phyloP scores from a whole-genome alignment of 169 alveolate species.

The Perkinsus olseni region DNA sequence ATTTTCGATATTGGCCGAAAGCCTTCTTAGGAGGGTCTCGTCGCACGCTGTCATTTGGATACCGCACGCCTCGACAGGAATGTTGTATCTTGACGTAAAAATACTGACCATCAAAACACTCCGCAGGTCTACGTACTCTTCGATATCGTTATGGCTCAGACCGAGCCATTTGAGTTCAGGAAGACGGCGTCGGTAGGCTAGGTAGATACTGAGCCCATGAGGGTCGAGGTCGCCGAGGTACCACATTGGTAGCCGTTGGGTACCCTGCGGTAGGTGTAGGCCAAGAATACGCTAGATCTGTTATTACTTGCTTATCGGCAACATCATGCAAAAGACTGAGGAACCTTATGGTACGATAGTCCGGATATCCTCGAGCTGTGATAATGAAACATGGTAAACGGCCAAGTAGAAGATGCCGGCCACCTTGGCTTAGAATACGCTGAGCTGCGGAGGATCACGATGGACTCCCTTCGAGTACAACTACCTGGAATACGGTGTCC shows the following conservation, averaged over 20 bases:
- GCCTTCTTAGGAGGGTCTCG: background rate
- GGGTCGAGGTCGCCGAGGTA: background rate
- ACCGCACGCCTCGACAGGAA: background rate
- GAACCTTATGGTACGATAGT: background rate
- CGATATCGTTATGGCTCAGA: background rate
- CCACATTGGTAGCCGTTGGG: background rate
- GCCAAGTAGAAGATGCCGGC: background rate
- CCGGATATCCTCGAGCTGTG: background rate
- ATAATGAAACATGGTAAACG: background rate
- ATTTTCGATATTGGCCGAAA: background rate
- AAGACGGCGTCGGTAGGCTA: background rate
- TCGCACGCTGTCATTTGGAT: background rate
- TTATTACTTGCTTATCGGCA: background rate
- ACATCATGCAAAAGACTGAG: background rate
- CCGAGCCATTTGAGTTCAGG: background rate
- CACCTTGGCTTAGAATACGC: background rate
- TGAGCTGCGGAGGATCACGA: background rate
- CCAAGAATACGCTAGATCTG: background rate
- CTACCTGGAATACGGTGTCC: background rate
- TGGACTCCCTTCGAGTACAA: background rate
- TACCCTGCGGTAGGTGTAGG: background rate
- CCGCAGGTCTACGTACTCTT: background rate
- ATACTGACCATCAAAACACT: background rate
- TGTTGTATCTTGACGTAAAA: background rate
- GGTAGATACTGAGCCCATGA: background rate